Evolutionary conservation across 768 basidiomycete genomes (phyloP), one percentile per base, ranked within the genome.

Genomic region (Panaeolus cyanescens): DNA sequence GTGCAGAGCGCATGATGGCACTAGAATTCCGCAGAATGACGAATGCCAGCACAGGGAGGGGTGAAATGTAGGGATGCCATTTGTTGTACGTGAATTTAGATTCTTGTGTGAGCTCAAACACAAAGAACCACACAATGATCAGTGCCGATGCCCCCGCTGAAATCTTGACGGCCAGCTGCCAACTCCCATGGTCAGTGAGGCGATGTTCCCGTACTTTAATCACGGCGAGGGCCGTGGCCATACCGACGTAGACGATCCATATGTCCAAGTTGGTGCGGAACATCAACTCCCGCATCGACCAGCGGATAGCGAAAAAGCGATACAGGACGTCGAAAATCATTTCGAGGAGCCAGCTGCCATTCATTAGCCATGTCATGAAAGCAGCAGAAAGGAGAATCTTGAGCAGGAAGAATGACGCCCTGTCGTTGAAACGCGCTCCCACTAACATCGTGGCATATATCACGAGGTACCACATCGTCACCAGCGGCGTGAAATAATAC

Each of bases 241-340:
- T 94, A 45, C 95, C 95, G 34, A 83, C 80, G 76, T 93, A 96
- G 17, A 93, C 92, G 67, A 95, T 91, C 83, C 89, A 96, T 54
- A 94, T 79, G 76, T 97, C 95, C 61, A 96, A 86, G 19, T 84
- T 88, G 68, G 94, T 89, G 37, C 95, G 88, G 83, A 97, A 97
- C 6, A 80, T 76, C 93, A 93, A 96, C 75, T 97, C 95, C 19
- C 76, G 80, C 6, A 92, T 88, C 5, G 91, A 91, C 95, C 95
- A 97, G 30, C 80, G 80, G 59, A 95, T 93, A 57, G 79, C 82
- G 76, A 85, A 94, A 42, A 92, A 68, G n/a, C 76, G 77, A 60
- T 83, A 79, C 56, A 95, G 78, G 61, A 89, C 64, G 30, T 74
- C 67, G 74, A 96, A 97, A 17, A 90, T 65, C 19, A 71, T 68